A percentile compares a stretch with the other conserved stretches of the same genome.
phyloP scores from a whole-genome alignment of 78 protist species.

The Monocercomonoides exilis region DNA sequence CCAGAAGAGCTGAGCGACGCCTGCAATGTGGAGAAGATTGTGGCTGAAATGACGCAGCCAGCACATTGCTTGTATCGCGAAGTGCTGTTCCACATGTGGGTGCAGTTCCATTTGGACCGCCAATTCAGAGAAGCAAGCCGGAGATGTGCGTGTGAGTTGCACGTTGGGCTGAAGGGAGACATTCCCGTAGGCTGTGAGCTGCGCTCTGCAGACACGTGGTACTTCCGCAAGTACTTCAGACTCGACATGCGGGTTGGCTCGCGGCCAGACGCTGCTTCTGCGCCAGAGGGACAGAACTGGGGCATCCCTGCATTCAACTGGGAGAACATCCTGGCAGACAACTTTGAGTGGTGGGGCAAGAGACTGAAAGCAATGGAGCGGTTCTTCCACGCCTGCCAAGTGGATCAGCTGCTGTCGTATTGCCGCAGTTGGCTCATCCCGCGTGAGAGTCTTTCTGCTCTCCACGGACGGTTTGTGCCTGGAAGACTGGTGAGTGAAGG shows the following conservation, averaged over 20 bases:
- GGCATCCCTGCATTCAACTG: conserved; percentile 35
- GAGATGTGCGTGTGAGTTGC: conserved; percentile 2
- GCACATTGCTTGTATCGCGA: conserved; percentile 28
- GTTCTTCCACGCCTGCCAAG: conserved; percentile 69
- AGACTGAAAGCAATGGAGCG: conserved; percentile 56
- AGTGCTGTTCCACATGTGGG: conserved; percentile 41
- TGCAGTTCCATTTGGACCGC: conserved; percentile 59
- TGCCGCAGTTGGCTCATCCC: conserved; percentile 80
- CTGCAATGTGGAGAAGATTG: background rate
- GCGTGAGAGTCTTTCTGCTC: conserved; percentile 33
- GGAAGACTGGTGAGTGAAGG: background rate
- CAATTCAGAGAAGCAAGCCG: conserved; percentile 53
- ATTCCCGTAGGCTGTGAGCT: conserved; percentile 71
- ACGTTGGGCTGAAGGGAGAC: conserved; percentile 75
- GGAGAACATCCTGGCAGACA: conserved; percentile 62
- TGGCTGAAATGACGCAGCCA: background rate
- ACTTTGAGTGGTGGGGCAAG: conserved; percentile 63
- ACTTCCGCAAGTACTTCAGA: conserved; percentile 40
- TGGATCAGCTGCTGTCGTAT: conserved; percentile 78
- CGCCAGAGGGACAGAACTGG: background rate
- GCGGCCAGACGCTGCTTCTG: background rate
- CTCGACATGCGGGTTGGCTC: background rate
- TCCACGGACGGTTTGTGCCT: conserved; percentile 44
- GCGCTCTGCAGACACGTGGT: conserved; percentile 59
- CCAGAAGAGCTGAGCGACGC: conserved; percentile 22